Evolutionary conservation across 441 rosid species (phyloP), one percentile per base, ranked within the genome.

Genomic region (Pelargonium fulgidum): DNA sequence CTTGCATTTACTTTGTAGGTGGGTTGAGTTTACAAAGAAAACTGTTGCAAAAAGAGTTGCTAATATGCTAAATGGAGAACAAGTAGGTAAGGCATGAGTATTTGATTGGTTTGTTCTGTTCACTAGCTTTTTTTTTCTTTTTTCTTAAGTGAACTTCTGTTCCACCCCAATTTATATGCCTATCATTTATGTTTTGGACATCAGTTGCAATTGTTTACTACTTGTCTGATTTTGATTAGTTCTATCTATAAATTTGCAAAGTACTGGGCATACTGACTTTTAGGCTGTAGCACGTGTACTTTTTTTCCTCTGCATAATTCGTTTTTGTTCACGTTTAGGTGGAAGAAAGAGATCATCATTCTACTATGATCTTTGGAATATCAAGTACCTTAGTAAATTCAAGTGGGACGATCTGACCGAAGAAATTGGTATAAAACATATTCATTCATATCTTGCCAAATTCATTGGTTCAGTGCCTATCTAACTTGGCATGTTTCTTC

Each of bases 371-470:
- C 81, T 87, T 65, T 91, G 99, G 99, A 93, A 91, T 83, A 91
- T 89, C 76, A 93, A 87, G 73, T 93, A 93, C 83, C 81, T 93
- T 68, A 89, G 91, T 70, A 89, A 91, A 82, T 93, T 93, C 84
- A 89, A 87, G 73, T 93, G 99, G 99, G 99, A 93, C 41, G 90
- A 91, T 84, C 95, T 91, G 67, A 87, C 91, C 1, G 92, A 84
- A 70, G 97, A 93, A 76, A 89, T 83, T 6, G 97, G 99, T 93
- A 86, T 0, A 36, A 2, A 2, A 66, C 61, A 71, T 7, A 0
- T 54, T 42, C 45, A 56, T 9, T 72, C 74, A 6, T 75, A 7
- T 33, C 66, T 14, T 72, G 68, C 6, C 69, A 16, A 68, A 64
- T 41, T 65, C 45, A 50, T 41, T 3, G 3, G n/a, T 70, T 72